Percentiles rank a stretch among this genome's conserved stretches.
Conservation (phyloP, 176 grass and related monocot species). For the Oryza australiensis region DNA sequence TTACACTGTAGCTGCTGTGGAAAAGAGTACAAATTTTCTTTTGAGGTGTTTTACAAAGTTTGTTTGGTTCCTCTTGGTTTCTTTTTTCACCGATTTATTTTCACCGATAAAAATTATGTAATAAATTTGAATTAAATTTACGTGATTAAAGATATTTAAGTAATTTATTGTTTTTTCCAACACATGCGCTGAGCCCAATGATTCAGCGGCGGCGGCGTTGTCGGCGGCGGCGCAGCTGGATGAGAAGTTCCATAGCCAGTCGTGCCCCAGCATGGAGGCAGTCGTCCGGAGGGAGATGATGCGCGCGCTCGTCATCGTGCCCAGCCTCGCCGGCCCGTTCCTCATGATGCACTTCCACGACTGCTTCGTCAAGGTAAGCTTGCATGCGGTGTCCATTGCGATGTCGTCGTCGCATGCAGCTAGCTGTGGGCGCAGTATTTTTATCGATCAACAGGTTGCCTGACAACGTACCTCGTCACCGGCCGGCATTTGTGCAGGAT, state of each 20-base stretch:
- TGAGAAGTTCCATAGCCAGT: constrained; percentile 53
- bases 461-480: background rate
- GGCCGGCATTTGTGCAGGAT: constrained; percentile 35
- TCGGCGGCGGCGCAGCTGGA: constrained; percentile 42
- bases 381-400: background rate
- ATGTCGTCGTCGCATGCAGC: too few species aligned
- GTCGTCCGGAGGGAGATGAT: constrained; percentile 58
- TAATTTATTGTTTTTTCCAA: too few species aligned
- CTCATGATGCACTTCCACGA: constrained; percentile 93
- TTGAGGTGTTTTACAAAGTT: too few species aligned
- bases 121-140: too few species aligned
- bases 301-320: constrained; percentile 44
- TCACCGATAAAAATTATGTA: too few species aligned
- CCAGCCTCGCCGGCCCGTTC: constrained; percentile 82
- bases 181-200: too few species aligned
- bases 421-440: background rate
- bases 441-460: background rate
- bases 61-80: too few species aligned
- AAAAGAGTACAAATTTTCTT: background rate
- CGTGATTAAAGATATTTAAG: too few species aligned
- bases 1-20: background rate
- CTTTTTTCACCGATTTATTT: too few species aligned
- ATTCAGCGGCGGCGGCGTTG: background rate
- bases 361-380: constrained; percentile 84
- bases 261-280: constrained; percentile 58